Conservation (phyloP, 2,329 filamentous ascomycete genomes). For the Neofusicoccum ribis region DNA sequence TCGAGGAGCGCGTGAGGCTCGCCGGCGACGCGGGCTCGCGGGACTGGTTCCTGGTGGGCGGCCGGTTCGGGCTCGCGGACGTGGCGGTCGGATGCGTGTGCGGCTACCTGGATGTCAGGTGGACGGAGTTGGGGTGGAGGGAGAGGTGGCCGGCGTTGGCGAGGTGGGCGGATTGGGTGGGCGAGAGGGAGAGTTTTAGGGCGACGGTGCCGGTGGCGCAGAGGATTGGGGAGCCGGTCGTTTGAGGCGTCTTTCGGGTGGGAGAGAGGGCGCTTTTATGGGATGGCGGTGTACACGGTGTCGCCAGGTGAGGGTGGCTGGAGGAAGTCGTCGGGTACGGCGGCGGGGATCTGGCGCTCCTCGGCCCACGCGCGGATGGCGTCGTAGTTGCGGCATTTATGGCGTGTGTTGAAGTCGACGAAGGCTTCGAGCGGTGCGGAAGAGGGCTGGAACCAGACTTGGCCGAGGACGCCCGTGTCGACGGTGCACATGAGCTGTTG, state of each 20-base stretch:
- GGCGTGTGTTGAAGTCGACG: conserved; percentile 63
- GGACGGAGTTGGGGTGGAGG: conserved; percentile 30
- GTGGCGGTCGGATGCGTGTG: conserved; percentile 35
- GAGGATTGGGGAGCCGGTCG: conserved; percentile 37
- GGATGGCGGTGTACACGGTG: conserved; percentile 31
- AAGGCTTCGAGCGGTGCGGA: conserved; percentile 52
- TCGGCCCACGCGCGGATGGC: conserved; percentile 56
- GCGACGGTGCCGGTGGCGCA: conserved; percentile 35
- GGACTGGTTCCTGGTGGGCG: conserved; percentile 29
- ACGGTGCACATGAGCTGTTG: conserved; percentile 65
- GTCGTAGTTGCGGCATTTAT: conserved; percentile 61
- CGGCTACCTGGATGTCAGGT: conserved; percentile 36
- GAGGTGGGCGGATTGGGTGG: conserved; percentile 13
- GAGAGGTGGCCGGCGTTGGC: conserved; percentile 42
- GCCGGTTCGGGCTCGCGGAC: conserved; percentile 37
- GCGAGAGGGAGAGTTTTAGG: conserved; percentile 40
- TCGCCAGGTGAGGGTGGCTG: conserved; percentile 40
- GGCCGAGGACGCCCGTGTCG: conserved; percentile 61
- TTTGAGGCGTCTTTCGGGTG: conserved; percentile 15
- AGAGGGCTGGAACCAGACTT: conserved; percentile 57
- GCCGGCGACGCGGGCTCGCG: not conserved
- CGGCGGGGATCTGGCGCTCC: conserved; percentile 51
- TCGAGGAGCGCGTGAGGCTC: not conserved
- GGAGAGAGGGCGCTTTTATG: conserved; percentile 19
- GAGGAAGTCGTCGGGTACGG: conserved; percentile 45